Evolutionary conservation across 2,329 filamentous ascomycete species (phyloP), one percentile per base, ranked within the genome.

Genomic region (Trichoderma sp.): DNA sequence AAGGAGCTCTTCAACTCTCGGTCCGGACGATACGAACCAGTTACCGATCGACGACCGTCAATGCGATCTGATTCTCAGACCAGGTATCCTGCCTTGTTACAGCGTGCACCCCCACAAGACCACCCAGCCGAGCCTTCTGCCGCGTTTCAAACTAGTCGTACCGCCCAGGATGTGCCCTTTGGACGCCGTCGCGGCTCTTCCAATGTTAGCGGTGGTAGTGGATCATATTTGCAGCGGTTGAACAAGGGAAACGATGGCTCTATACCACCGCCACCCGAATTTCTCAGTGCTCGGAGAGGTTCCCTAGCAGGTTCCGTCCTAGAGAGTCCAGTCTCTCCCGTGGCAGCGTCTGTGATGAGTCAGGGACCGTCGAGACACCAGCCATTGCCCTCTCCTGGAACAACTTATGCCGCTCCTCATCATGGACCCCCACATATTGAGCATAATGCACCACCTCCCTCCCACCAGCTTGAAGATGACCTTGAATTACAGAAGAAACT

Each of bases 1-100:
- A 89, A 94, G 75, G 95, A 98, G 83, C 87, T 98, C 0, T 98
- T 92, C 85, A 98, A 98, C 82, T 97, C 96, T n/a, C 93, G 97
- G 74, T 98, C 95, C 72, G 96, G 96, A 21, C 93, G 95, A 68
- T 97, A 98, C 79, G 96, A 98, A 82, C 95, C 95, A 18, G 96
- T 95, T 4, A 87, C 90, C 71, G 95, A 98, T 77, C 92, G 95
- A 50, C 91, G 94, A 78, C 91, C 60, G 21, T 91, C 93, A 35
- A 86, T 90, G 78, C 91, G 93, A 69, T 90, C 91, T 74, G 94
- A 97, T 71, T 85, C 87, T 73, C 88, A 90, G 76, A 88, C 90
- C 75, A 91, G 93, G 66, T 93, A 96, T 78, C 93, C 94, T 29
- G 90, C 95, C 16, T 85, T 98, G 9, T 85, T 98, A 63, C 95